These are phyloP conservation scores for Phlegmacium glaucopus DNA, from an alignment of 768 basidiomycete species.

Conservation along the genomic window DNA sequence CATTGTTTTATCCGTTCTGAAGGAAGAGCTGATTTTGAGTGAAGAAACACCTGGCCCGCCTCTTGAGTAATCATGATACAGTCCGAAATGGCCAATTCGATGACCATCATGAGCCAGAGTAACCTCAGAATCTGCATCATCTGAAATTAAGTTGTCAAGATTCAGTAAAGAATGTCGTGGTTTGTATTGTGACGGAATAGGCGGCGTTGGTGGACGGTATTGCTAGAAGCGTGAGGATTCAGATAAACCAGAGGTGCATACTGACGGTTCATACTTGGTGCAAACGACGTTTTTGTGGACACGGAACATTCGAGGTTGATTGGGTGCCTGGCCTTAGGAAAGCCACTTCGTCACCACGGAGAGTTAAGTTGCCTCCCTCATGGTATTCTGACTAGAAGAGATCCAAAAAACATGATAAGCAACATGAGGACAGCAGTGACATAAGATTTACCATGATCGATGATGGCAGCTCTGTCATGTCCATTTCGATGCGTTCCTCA, in stretches of 20 bases:
- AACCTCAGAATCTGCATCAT: not conserved
- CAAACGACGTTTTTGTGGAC: not conserved
- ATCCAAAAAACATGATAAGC: not conserved
- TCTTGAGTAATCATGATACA: constrained; percentile 1
- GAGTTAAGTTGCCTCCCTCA: no score
- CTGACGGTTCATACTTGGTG: not conserved
- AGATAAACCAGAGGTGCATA: not conserved
- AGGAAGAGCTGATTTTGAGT: constrained; percentile 28
- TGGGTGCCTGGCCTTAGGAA: not conserved
- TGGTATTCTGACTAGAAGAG: no score
- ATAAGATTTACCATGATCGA: not conserved
- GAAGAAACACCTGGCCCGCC: constrained; percentile 11
- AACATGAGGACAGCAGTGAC: not conserved
- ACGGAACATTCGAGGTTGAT: not conserved
- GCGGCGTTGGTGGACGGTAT: constrained; percentile 60
- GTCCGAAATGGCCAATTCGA: not conserved
- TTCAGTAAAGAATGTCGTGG: constrained; percentile 9
- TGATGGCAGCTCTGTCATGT: not conserved
- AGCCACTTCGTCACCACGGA: constrained; percentile 6
- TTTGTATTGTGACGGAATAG: constrained; percentile 39
- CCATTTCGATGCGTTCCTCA: not conserved
- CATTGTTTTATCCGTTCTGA: constrained; percentile 33
- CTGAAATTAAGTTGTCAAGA: not conserved
- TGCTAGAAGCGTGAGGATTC: constrained; percentile 25
- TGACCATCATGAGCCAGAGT: not conserved